Evolutionary conservation across 768 basidiomycete species (phyloP), one percentile per base, ranked within the genome.

Genomic region (Mycena chlorophos): DNA sequence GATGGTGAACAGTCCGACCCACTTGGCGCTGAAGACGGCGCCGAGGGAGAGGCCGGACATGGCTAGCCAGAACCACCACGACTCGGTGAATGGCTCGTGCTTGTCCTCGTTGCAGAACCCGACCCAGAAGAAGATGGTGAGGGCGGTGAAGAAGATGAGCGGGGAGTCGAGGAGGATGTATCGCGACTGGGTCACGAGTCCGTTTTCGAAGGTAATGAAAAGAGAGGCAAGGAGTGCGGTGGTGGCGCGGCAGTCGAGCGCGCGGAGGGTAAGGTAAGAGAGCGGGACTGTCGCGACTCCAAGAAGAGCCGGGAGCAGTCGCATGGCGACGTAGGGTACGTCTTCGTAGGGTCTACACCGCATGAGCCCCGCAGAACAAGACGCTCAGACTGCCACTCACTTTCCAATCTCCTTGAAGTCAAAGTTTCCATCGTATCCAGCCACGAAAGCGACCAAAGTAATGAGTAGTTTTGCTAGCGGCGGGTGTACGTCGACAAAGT

Each of bases 351-450:
- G 70, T 74, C 93, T 96, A 58, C 12, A 8, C 29, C 34, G 5
- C 58, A 5, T 56, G 28, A 28, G 51, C 30, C 50, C 63, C n/a
- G 42, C 49, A 27, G 19, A 13, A 26, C 14, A 27, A 39, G 0
- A 19, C 5, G 5, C 12, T 22, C 23, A 1, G 26, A 30, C 23
- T 17, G 49, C 58, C 64, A 78, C 88, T 46, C 66, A 95, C 94
- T 94, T 95, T 78, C 86, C 94, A 61, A 98, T 98, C 50, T 98
- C 95, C 68, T 96, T 92, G 70, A 98, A 99, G 69, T 98, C 96
- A 69, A 98, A 98, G 25, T 89, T 77, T 0, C 97, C 97, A 61
- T 96, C 81, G 63, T 89, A 99, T 19, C 97, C 92, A 40, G 82
- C 89, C 14, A 97, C 51, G 64, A 88, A 95, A 1, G 83, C 95